Evolutionary conservation across 345 rosid genomes (phyloP).

Genomic region (Noccaea caerulescens): DNA sequence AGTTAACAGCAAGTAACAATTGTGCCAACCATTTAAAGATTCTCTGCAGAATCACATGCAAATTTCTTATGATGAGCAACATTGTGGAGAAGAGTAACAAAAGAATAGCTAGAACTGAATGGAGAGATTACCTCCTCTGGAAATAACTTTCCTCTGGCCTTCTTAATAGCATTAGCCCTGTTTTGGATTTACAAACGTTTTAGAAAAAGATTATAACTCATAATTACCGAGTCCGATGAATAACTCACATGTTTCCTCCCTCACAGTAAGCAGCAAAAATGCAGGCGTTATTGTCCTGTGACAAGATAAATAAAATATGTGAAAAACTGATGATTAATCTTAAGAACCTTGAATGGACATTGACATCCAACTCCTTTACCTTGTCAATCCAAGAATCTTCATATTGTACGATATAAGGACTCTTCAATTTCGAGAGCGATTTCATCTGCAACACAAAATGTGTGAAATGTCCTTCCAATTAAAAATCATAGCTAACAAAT

Average conservation of each 20-base stretch:
- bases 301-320: conserved; percentile 19
- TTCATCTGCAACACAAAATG: conserved; percentile 66
- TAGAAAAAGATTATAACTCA: neutral
- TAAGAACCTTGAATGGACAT: neutral
- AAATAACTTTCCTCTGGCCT: conserved; percentile 77
- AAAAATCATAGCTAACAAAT: neutral
- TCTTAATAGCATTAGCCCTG: conserved; percentile 86
- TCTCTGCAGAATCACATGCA: conserved; percentile 54
- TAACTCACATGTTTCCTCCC: conserved; percentile 94
- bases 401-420: conserved; percentile 73
- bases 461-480: conserved; percentile 1
- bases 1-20: conserved; percentile 89
- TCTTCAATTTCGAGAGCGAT: conserved; percentile 68
- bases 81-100: conserved; percentile 29
- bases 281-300: conserved; percentile 73
- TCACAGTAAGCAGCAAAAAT: conserved; percentile 79
- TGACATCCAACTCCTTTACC: conserved; percentile 48
- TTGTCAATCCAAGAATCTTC: conserved; percentile 97
- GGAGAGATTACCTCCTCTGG: conserved; percentile 78
- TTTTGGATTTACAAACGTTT: neutral
- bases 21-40: conserved; percentile 96
- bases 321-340: conserved; percentile 19
- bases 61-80: conserved; percentile 15
- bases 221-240: conserved; percentile 6
- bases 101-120: conserved; percentile 2